Evolutionary conservation across 306 rosid genomes (phyloP).

Genomic region (Neltuma alba): DNA sequence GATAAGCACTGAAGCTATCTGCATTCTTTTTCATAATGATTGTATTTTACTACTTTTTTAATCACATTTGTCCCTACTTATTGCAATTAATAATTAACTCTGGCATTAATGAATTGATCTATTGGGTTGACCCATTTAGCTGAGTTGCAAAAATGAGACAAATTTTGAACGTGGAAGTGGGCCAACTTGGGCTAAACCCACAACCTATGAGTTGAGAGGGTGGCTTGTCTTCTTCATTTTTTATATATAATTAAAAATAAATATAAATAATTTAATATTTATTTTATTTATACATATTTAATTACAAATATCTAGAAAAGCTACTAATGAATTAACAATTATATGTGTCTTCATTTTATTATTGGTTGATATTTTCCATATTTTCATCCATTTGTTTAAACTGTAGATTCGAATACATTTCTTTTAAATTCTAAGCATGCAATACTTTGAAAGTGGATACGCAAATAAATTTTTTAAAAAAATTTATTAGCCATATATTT

Average conservation of each 20-base stretch:
- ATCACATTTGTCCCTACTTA: background rate
- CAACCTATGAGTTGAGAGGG: background rate
- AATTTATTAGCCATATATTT: background rate
- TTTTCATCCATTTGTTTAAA: background rate
- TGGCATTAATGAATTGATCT: background rate
- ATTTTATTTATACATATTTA: no score
- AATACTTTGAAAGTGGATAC: background rate
- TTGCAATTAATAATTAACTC: background rate
- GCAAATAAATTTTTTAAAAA: background rate
- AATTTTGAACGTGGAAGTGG: background rate
- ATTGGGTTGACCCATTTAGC: background rate
- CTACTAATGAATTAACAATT: background rate
- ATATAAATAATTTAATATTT: no score
- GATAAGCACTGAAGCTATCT: no score
- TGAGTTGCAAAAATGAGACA: no score
- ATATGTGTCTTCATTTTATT: background rate
- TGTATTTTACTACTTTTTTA: background rate
- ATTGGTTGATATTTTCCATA: background rate
- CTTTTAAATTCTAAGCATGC: background rate
- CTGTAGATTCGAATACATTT: background rate
- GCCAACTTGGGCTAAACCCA: background rate
- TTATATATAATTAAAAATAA: background rate
- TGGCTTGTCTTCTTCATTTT: background rate
- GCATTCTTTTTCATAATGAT: no score
- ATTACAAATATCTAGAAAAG: background rate